These are phyloP conservation scores for Bonnemaisonia californica DNA, from an alignment of 31 red algal genomes.

Conservation along the genomic window DNA sequence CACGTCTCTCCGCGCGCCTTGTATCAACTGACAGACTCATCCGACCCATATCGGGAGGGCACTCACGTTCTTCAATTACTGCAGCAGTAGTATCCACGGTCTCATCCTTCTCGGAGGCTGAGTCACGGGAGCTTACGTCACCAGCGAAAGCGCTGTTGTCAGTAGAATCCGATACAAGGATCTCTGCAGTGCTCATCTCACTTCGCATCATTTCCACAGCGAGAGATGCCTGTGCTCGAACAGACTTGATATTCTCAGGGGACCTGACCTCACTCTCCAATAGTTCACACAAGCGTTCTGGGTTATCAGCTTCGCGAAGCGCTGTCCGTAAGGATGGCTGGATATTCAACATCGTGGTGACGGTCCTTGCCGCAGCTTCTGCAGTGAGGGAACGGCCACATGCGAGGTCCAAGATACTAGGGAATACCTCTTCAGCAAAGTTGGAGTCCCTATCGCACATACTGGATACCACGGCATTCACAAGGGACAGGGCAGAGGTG, in stretches of 20 bases:
- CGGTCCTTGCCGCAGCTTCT: constrained; percentile 42
- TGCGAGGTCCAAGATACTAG: constrained; percentile 62
- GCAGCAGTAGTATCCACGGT: neutral
- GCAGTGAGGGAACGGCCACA: constrained; percentile 60
- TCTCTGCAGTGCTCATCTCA: neutral
- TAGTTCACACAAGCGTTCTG: constrained; percentile 37
- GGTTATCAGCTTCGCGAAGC: constrained; percentile 49
- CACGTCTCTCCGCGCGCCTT: neutral
- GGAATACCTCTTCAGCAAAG: constrained; percentile 55
- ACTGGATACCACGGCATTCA: constrained; percentile 35
- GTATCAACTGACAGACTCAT: neutral
- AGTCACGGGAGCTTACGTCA: too few relatives aligned
- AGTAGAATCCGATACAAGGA: too few relatives aligned
- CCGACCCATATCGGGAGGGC: neutral
- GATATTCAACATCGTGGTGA: constrained; percentile 31
- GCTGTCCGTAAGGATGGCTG: constrained; percentile 10
- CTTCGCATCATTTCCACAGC: constrained; percentile 14
- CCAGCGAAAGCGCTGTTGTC: too few relatives aligned
- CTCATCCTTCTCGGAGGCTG: neutral
- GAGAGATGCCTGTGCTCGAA: neutral
- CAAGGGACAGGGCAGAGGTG: constrained; percentile 47
- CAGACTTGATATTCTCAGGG: neutral
- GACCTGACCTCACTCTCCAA: constrained; percentile 1
- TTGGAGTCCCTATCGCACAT: neutral
- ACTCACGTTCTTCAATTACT: neutral